phyloP scores from a whole-genome alignment of 148 eudicot genomes.

The Camellia lanceoleosa region DNA sequence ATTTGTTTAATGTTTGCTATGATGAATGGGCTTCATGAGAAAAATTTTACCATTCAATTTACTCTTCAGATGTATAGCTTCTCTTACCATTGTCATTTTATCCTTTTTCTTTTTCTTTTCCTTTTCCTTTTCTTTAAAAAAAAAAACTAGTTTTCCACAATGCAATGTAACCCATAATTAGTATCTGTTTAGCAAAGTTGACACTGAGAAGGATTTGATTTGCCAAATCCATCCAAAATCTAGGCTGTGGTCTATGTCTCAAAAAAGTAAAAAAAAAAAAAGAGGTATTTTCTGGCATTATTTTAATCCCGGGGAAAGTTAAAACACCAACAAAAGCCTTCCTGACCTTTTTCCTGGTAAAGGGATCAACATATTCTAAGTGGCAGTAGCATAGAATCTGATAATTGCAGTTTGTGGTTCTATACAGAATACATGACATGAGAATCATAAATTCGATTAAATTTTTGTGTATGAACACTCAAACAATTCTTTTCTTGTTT shows the following conservation, averaged over 20 bases:
- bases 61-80: not conserved
- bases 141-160: too few species aligned
- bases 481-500: constrained; percentile 10
- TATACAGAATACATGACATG: not conserved
- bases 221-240: too few species aligned
- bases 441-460: not conserved
- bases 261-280: too few species aligned
- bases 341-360: not conserved
- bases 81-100: not conserved
- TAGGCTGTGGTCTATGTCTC: too few species aligned
- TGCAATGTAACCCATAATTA: too few species aligned
- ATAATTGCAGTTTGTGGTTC: not conserved
- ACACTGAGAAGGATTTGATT: too few species aligned
- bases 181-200: too few species aligned
- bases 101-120: not conserved
- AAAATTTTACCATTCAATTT: not conserved
- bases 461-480: not conserved
- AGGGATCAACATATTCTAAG: not conserved
- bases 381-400: not conserved
- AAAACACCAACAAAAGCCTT: too few species aligned
- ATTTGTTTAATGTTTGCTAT: too few species aligned
- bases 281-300: too few species aligned
- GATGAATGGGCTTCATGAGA: too few species aligned
- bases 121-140: not conserved
- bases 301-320: too few species aligned